phyloP scores from a whole-genome alignment of 257 asterid genomes.

The Nicotiana tabacum region DNA sequence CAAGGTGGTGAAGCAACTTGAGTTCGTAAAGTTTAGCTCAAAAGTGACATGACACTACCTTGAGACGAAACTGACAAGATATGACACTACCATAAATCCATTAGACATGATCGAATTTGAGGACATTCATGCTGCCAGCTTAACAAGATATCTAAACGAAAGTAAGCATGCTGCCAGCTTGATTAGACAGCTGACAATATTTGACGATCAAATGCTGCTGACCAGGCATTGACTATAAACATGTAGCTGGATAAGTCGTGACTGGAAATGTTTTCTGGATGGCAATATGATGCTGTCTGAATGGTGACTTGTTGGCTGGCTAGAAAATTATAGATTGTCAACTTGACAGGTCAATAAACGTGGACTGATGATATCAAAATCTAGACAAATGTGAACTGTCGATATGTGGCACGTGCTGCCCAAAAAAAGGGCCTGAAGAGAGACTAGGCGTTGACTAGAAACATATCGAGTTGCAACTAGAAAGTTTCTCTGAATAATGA shows the following conservation, averaged over 20 bases:
- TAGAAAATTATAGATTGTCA: not conserved
- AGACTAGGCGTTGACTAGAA: not conserved
- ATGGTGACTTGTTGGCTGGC: not conserved
- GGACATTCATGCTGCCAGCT: not conserved
- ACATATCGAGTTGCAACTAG: not conserved
- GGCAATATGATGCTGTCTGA: not conserved
- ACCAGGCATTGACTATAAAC: not conserved
- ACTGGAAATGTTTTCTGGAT: not conserved
- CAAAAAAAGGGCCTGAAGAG: not conserved
- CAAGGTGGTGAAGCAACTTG: slow-evolving; percentile 1
- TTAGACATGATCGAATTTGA: not conserved
- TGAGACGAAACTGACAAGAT: not conserved
- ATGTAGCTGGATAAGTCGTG: not conserved
- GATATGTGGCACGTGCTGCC: not conserved
- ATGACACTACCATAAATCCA: no score
- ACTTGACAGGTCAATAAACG: not conserved
- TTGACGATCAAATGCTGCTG: not conserved
- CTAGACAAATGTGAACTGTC: not conserved
- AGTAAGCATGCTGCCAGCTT: not conserved
- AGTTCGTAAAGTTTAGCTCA: not conserved
- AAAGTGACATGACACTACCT: not conserved
- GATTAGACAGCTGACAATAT: not conserved
- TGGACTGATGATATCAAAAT: not conserved
- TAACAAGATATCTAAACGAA: not conserved
- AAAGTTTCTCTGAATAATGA: not conserved